A percentile compares a stretch with the other conserved stretches of the same genome.
Conservation (phyloP, 495 filamentous ascomycete species). For the Aspergillus ellipticus region DNA sequence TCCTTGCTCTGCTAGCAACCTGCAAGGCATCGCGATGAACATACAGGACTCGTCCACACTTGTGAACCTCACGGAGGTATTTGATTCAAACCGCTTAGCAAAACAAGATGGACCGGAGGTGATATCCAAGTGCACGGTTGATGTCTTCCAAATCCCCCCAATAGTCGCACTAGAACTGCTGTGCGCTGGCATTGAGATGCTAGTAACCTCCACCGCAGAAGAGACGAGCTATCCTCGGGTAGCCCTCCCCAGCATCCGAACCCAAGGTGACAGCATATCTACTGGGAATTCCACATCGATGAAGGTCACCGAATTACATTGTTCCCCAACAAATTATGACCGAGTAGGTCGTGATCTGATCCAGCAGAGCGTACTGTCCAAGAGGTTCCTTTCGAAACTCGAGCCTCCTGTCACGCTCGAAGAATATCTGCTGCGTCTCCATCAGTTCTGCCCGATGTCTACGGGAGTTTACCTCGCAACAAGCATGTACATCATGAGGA, state of each 20-base stretch:
- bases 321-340: slow-evolving; percentile 14
- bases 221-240: slow-evolving; percentile 70
- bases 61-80: neutral
- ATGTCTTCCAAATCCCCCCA: slow-evolving; percentile 70
- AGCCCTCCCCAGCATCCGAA: slow-evolving; percentile 46
- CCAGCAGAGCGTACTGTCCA: slow-evolving; percentile 76
- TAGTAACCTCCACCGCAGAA: slow-evolving; percentile 69
- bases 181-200: slow-evolving; percentile 63
- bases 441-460: slow-evolving; percentile 91
- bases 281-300: slow-evolving; percentile 20
- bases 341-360: slow-evolving; percentile 50
- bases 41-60: neutral
- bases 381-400: slow-evolving; percentile 87
- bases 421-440: slow-evolving; percentile 82
- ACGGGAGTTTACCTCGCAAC: slow-evolving; percentile 93
- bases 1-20: slow-evolving; percentile 6
- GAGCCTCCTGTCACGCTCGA: slow-evolving; percentile 75
- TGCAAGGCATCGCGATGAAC: slow-evolving; percentile 24
- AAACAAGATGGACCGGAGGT: neutral
- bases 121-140: slow-evolving; percentile 21
- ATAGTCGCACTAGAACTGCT: slow-evolving; percentile 77
- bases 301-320: slow-evolving; percentile 30
- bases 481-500: slow-evolving; percentile 79
- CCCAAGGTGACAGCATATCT: slow-evolving; percentile 56
- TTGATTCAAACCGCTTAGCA: neutral